Percentiles rank a stretch among this genome's conserved stretches.
Conservation (phyloP, 306 rosid species). For the Gynostemma pentaphyllum region DNA sequence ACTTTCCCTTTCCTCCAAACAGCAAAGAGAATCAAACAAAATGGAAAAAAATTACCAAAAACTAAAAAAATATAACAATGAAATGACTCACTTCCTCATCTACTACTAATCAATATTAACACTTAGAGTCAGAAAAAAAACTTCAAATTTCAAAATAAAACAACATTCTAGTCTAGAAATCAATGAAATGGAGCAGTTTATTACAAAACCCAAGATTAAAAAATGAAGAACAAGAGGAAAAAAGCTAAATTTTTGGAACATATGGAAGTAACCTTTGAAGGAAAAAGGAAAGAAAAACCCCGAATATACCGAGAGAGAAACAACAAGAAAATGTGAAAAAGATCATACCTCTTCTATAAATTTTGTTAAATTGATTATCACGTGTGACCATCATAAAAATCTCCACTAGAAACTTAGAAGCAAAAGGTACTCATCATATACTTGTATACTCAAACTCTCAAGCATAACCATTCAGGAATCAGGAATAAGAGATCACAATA, state of each 20-base stretch:
- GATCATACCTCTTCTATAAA: too few species aligned
- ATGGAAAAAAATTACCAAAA: neutral
- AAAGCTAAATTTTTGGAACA: neutral
- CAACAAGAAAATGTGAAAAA: conserved; percentile 3
- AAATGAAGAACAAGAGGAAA: neutral
- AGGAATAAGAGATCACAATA: too few species aligned
- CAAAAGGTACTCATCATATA: too few species aligned
- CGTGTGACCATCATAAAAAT: too few species aligned
- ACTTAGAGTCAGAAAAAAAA: neutral
- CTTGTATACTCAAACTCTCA: too few species aligned
- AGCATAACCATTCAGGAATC: too few species aligned
- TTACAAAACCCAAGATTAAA: neutral
- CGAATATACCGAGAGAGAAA: conserved; percentile 7
- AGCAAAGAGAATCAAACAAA: neutral
- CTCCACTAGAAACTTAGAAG: too few species aligned
- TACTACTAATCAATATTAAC: neutral
- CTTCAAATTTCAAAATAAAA: neutral
- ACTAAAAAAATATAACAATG: neutral
- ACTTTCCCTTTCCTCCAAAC: neutral
- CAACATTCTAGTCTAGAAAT: neutral
- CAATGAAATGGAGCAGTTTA: neutral
- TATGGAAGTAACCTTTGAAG: neutral
- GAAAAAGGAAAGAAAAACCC: neutral
- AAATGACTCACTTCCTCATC: neutral
- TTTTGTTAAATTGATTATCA: too few species aligned